These are phyloP conservation scores for Pouteria glomerata DNA, from an alignment of 148 eudicot species.

Conservation along the genomic window DNA sequence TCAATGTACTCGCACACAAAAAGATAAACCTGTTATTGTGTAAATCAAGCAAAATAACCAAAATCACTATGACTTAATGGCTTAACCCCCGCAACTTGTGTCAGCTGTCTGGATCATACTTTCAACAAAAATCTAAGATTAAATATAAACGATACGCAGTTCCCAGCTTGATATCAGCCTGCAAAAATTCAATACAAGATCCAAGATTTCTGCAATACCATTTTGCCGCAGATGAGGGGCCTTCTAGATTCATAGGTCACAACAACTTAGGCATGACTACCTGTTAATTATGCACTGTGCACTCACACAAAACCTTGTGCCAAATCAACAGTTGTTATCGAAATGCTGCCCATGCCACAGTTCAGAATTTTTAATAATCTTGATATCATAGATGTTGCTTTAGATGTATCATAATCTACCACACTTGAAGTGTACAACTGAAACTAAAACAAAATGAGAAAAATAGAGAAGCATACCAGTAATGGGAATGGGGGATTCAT, in stretches of 20 bases:
- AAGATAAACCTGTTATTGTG: not conserved
- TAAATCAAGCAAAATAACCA: not conserved
- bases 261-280: not conserved
- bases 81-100: not conserved
- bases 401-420: no score
- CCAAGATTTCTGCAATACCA: not conserved
- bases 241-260: not conserved
- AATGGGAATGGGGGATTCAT: conserved; percentile 69
- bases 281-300: not conserved
- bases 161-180: not conserved
- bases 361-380: not conserved
- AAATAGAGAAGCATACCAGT: conserved; percentile 39
- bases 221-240: no score
- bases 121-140: not conserved
- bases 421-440: no score
- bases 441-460: not conserved
- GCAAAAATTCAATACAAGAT: not conserved
- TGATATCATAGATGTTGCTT: not conserved
- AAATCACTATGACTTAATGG: conserved; percentile 1
- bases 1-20: not conserved
- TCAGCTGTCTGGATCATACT: not conserved
- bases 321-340: not conserved
- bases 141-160: not conserved
- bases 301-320: not conserved
- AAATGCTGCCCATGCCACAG: not conserved